Evolutionary conservation across 768 basidiomycete species (phyloP).

Genomic region (Lactifluus hygrophoroides): DNA sequence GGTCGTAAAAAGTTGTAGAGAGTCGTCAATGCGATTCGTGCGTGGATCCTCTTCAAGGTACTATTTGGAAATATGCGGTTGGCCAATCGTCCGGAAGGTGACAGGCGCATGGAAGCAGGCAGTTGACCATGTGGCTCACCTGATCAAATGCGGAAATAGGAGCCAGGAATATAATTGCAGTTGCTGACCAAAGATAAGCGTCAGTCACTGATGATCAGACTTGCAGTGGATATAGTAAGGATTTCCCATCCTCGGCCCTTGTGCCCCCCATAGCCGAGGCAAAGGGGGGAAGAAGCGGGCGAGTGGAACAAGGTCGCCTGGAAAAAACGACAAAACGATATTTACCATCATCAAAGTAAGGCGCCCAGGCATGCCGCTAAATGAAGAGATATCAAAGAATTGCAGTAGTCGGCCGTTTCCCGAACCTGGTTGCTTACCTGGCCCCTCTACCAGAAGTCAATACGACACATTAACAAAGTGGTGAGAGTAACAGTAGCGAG

Average conservation of each 20-base stretch:
- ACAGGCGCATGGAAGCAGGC: neutral
- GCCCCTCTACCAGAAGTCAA: conserved; percentile 12
- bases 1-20: conserved; percentile 78
- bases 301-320: conserved; percentile 37
- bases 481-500: neutral
- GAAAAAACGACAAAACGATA: conserved; percentile 6
- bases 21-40: conserved; percentile 81
- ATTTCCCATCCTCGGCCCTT: neutral
- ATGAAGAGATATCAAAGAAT: neutral
- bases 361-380: conserved; percentile 73
- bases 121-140: conserved; percentile 32
- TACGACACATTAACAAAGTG: conserved; percentile 10
- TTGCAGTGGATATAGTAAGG: neutral
- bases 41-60: conserved; percentile 83
- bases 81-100: conserved; percentile 22
- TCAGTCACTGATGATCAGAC: neutral
- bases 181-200: conserved; percentile 37
- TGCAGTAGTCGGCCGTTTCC: neutral
- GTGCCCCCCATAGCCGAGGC: neutral
- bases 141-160: conserved; percentile 86
- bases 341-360: conserved; percentile 68
- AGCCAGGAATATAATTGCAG: conserved; percentile 80
- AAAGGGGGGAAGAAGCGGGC: conserved; percentile 42
- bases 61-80: conserved; percentile 40
- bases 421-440: conserved; percentile 12